Percentiles rank a stretch among this genome's conserved stretches.
Evolutionary conservation across 345 rosid species (phyloP).

Genomic region (Rhodamnia rubescens): DNA sequence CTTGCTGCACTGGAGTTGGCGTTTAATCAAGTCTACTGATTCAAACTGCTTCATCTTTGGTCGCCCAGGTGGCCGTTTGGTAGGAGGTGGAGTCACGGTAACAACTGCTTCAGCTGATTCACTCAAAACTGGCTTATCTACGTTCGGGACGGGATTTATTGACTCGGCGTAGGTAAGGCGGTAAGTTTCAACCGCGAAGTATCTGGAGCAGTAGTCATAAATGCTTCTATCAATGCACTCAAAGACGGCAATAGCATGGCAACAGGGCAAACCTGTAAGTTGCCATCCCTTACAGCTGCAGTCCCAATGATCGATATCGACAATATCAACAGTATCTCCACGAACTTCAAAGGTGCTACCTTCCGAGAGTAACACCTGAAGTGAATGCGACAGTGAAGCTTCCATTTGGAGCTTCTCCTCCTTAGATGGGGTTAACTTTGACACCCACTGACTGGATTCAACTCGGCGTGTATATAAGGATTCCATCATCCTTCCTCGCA

Average conservation of each 20-base stretch:
- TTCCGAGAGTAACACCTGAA: slow-evolving; percentile 38
- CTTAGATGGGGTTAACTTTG: slow-evolving; percentile 61
- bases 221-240: slow-evolving; percentile 45
- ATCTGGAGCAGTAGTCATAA: slow-evolving; percentile 67
- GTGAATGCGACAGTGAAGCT: slow-evolving; percentile 27
- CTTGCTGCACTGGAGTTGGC: slow-evolving; percentile 92
- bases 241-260: slow-evolving; percentile 72
- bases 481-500: slow-evolving; percentile 86
- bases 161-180: slow-evolving; percentile 50
- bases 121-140: slow-evolving; percentile 36
- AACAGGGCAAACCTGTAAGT: slow-evolving; percentile 65
- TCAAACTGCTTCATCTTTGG: slow-evolving; percentile 65
- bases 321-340: slow-evolving; percentile 45
- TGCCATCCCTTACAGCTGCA: slow-evolving; percentile 85
- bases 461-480: slow-evolving; percentile 52
- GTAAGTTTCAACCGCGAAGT: slow-evolving; percentile 48
- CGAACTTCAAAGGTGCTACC: slow-evolving; percentile 56
- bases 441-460: slow-evolving; percentile 59
- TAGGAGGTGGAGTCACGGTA: slow-evolving; percentile 81
- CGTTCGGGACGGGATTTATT: slow-evolving; percentile 75
- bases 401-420: slow-evolving; percentile 73
- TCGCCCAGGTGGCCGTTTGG: slow-evolving; percentile 71
- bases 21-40: slow-evolving; percentile 49
- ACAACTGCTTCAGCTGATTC: slow-evolving; percentile 29
- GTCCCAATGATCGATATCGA: slow-evolving; percentile 58